Evolutionary conservation across 2,329 filamentous ascomycete species (phyloP), one percentile per base, ranked within the genome.

Genomic region (Botryotinia calthae): DNA sequence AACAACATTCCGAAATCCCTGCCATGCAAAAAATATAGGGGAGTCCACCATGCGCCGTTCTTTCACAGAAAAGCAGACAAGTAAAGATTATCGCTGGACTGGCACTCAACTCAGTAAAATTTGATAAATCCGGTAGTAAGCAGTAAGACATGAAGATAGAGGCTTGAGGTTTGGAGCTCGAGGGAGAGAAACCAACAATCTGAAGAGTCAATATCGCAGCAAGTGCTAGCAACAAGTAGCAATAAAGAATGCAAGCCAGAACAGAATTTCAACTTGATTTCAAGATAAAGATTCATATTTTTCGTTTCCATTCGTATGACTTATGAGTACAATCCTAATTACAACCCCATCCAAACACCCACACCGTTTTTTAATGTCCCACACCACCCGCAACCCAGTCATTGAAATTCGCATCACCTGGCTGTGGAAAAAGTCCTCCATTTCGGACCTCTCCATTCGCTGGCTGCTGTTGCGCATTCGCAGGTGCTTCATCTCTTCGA

Each of bases 321-420:
- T 40, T 44, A 28, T 68, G 20, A 12, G 48, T 40, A 40, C 20
- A 67, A 28, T n/a, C 37, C 28, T 46, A 70, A 63, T 62, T 70
- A 70, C 54, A 70, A 20, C 25, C 22, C n/a, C 25, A 46, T 42
- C 25, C 34, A 31, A 44, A 61, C 3, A 18, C 67, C 40, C 7
- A 31, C 22, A n/a, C 34, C 25, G 4, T 16, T 28, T 42, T n/a
- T 81, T 75, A 87, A 82, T 89, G 88, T 3, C 88, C 92, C 54
- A 93, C 85, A 1, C 90, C 92, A 14, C 91, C 85, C n/a, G 82
- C 84, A 62, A 79, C 81, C 85, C 92, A 94, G 76, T 90, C 87
- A 73, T 85, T 85, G 81, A 91, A 92, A 56, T 89, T 88, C 2
- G 90, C 90, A 79, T 93, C 89, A 8, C 87, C 89, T 5, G 88